A percentile compares a stretch with the other conserved stretches of the same genome.
phyloP scores from a whole-genome alignment of 2,329 filamentous ascomycete genomes.

The Pseudohalonectria lignicola region DNA sequence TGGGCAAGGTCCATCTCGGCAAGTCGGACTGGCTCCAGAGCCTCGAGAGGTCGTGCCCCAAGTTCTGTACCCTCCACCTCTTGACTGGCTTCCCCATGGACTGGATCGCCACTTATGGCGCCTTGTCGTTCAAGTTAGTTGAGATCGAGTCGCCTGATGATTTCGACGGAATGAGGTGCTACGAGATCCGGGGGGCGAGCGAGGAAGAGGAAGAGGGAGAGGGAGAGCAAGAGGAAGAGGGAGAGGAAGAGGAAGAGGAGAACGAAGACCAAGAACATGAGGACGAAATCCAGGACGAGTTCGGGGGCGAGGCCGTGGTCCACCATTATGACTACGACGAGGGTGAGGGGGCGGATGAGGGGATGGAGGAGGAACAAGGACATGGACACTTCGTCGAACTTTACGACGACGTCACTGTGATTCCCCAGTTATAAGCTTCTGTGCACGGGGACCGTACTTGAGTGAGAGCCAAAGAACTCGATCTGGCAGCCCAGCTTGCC shows the following conservation, averaged over 20 bases:
- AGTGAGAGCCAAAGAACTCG: too few relatives aligned
- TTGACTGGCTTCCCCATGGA: background rate
- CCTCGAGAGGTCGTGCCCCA: background rate
- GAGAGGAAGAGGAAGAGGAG: background rate
- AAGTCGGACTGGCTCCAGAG: background rate
- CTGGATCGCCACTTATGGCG: background rate
- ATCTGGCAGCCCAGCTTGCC: too few relatives aligned
- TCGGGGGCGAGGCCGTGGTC: background rate
- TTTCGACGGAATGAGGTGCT: background rate
- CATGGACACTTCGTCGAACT: too few relatives aligned
- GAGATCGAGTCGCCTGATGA: background rate
- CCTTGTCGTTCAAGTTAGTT: background rate
- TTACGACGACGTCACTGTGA: too few relatives aligned
- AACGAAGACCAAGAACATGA: background rate
- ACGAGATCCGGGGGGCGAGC: background rate
- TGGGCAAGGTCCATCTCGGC: background rate
- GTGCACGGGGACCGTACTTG: too few relatives aligned
- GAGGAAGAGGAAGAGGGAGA: background rate
- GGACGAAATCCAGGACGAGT: background rate
- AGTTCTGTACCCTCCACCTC: background rate
- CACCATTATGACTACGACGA: too few relatives aligned
- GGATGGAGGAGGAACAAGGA: too few relatives aligned
- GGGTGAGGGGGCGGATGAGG: too few relatives aligned
- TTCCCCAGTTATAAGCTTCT: too few relatives aligned
- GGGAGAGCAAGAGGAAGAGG: background rate